A percentile compares a stretch with the other conserved stretches of the same genome.
These are phyloP conservation scores for Aulographum hederae DNA, from an alignment of 2,329 filamentous ascomycete species.

Conservation along the genomic window DNA sequence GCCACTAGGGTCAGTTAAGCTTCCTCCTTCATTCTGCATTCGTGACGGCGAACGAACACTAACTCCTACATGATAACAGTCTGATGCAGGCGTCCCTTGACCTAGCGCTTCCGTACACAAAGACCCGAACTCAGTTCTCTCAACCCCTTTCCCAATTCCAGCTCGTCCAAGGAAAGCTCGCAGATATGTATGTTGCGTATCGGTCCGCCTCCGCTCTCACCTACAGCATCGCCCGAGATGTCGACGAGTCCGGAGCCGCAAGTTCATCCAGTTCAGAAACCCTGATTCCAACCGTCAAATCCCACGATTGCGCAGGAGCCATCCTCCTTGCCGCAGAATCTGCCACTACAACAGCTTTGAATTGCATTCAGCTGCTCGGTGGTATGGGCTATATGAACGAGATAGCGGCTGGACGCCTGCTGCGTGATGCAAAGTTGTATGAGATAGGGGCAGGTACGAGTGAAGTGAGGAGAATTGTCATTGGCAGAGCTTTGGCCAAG, in stretches of 20 bases:
- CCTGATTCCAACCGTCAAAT: constrained; percentile 21
- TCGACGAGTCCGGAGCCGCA: constrained; percentile 52
- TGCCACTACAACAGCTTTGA: constrained; percentile 70
- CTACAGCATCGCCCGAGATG: constrained; percentile 58
- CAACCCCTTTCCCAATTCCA: constrained; percentile 80
- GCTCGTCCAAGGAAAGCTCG: constrained; percentile 77
- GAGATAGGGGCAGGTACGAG: constrained; percentile 95
- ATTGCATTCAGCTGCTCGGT: constrained; percentile 81
- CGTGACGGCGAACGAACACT: too few relatives aligned
- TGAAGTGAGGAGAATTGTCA: constrained; percentile 85
- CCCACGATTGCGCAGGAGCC: constrained; percentile 84
- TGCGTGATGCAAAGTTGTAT: constrained; percentile 68
- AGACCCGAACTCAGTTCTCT: constrained; percentile 78
- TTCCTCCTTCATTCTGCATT: too few relatives aligned
- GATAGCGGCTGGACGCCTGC: constrained; percentile 69
- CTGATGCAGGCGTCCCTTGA: constrained; percentile 90
- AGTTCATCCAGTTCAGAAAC: constrained; percentile 30
- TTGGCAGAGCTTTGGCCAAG: constrained; percentile 68
- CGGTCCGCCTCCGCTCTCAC: constrained; percentile 75
- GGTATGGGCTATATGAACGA: constrained; percentile 96
- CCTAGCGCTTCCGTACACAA: constrained; percentile 70
- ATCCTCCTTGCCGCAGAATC: constrained; percentile 87
- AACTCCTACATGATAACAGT: constrained; percentile 14
- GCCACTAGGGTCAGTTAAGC: too few relatives aligned
- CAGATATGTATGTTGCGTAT: constrained; percentile 95